These are phyloP conservation scores for Podila verticillata DNA, from an alignment of 192 early-diverging fungal genomes.

Conservation along the genomic window DNA sequence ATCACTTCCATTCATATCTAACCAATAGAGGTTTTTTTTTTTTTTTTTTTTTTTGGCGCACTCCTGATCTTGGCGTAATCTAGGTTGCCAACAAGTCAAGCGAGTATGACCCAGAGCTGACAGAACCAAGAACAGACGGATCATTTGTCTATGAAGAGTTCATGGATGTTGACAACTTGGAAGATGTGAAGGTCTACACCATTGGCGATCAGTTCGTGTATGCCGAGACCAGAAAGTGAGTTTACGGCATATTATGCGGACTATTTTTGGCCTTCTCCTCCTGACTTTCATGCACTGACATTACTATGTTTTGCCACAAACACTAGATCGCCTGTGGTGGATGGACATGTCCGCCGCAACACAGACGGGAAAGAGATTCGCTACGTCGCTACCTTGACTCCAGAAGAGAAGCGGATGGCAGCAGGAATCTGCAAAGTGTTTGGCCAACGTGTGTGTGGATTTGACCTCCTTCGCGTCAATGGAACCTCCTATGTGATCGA, in stretches of 20 bases:
- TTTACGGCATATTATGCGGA: neutral
- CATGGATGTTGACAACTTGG: constrained; percentile 89
- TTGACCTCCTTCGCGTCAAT: constrained; percentile 86
- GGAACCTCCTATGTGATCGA: constrained; percentile 92
- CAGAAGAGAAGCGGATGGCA: constrained; percentile 84
- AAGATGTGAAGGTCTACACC: constrained; percentile 97
- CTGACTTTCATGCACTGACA: neutral
- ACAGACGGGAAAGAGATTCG: constrained; percentile 97
- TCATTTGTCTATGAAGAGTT: constrained; percentile 96
- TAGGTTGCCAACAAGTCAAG: constrained; percentile 94
- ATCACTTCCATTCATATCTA: no score
- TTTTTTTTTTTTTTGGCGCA: neutral
- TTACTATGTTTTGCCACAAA: neutral
- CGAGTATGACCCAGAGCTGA: constrained; percentile 79
- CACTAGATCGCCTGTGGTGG: constrained; percentile 86
- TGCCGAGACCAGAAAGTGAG: constrained; percentile 92
- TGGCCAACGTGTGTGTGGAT: constrained; percentile 93
- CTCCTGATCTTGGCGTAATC: no score
- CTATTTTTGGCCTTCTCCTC: neutral
- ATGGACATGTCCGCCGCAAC: constrained; percentile 92
- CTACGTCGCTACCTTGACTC: constrained; percentile 81
- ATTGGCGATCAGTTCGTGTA: constrained; percentile 86
- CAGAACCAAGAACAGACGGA: constrained; percentile 71
- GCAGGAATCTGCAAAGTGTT: constrained; percentile 77
- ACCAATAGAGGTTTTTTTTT: neutral